Percentiles rank a stretch among this genome's conserved stretches.
phyloP scores from a whole-genome alignment of 176 grass and related monocot species.

The maize (Zea mays) region Zm-B73-REFERENCE-NAM-5.0 NC_050100.1:37711501-37712000 shows the following conservation, averaged over 20 bases:
- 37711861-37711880: background rate
- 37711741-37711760: background rate
- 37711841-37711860: background rate
- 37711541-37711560: background rate
- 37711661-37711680: background rate
- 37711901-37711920: background rate
- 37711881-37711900: background rate
- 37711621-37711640: background rate
- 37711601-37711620: background rate
- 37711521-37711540: background rate
- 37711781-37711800: background rate
- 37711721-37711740: background rate
- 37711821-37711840: background rate
- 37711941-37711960: background rate
- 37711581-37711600: background rate
- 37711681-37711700: background rate
- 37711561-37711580: conserved; percentile 2
- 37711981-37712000: background rate
- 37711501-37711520: background rate
- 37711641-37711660: background rate
- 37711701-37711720: background rate
- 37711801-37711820: background rate
- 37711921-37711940: background rate
- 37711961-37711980: background rate
- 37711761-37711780: background rate